phyloP scores from a whole-genome alignment of 805 yeast species.

The Nematodospora valgi region DNA sequence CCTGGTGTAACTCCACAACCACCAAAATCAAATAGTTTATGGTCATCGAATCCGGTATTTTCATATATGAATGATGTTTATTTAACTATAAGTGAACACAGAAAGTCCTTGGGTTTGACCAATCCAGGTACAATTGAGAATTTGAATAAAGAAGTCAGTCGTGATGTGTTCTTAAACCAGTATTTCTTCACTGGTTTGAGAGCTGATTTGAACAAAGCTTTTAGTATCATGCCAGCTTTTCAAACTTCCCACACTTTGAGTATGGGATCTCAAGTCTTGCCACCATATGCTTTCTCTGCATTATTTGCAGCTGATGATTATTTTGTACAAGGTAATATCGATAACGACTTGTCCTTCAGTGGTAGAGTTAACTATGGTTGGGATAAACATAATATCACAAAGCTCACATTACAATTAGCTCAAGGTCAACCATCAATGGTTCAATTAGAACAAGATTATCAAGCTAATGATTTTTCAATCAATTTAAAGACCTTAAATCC shows the following conservation, averaged over 20 bases:
- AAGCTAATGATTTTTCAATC: slow-evolving; percentile 82
- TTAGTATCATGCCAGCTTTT: slow-evolving; percentile 88
- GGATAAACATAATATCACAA: slow-evolving; percentile 74
- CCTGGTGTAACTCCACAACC: slow-evolving; percentile 55
- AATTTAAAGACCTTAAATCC: slow-evolving; percentile 93
- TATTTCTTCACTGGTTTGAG: slow-evolving; percentile 92
- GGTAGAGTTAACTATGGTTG: slow-evolving; percentile 93
- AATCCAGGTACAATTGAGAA: slow-evolving; percentile 96
- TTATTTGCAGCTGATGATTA: slow-evolving; percentile 81
- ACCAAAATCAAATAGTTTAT: slow-evolving; percentile 55
- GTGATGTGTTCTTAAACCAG: slow-evolving; percentile 88
- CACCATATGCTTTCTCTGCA: slow-evolving; percentile 89
- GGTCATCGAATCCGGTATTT: slow-evolving; percentile 82
- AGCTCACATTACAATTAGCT: slow-evolving; percentile 84
- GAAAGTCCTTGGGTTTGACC: slow-evolving; percentile 74
- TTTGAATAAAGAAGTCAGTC: slow-evolving; percentile 86
- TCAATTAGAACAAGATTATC: slow-evolving; percentile 94
- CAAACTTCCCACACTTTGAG: slow-evolving; percentile 94
- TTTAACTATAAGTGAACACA: slow-evolving; percentile 67
- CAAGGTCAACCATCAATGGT: slow-evolving; percentile 88
- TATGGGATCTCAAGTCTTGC: slow-evolving; percentile 79
- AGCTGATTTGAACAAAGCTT: slow-evolving; percentile 93
- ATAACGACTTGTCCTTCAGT: slow-evolving; percentile 77
- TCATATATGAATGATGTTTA: slow-evolving; percentile 76
- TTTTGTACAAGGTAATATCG: slow-evolving; percentile 88